Percentiles rank a stretch among this genome's conserved stretches.
These are phyloP conservation scores for Paecilomyces dactylethromorphus DNA, from an alignment of 2,329 filamentous ascomycete genomes.

Conservation along the genomic window DNA sequence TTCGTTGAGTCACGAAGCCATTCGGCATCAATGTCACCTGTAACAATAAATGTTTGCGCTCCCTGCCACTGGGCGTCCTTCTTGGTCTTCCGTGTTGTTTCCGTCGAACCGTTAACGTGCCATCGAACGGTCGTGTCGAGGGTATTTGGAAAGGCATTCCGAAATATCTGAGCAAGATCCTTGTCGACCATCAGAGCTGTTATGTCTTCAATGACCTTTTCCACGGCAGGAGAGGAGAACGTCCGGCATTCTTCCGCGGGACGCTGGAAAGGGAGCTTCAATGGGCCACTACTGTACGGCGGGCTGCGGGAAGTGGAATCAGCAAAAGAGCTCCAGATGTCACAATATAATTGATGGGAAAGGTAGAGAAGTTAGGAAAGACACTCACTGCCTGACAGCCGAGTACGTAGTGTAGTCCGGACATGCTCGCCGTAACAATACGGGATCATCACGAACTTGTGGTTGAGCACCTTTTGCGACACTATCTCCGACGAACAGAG, in stretches of 20 bases:
- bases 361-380: neutral
- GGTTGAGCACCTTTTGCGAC: neutral
- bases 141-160: constrained; percentile 90
- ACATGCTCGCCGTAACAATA: constrained; percentile 44
- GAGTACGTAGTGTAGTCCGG: constrained; percentile 62
- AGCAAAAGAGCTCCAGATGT: neutral
- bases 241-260: constrained; percentile 77
- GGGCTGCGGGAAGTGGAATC: constrained; percentile 43
- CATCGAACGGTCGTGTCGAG: constrained; percentile 86
- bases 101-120: constrained; percentile 60
- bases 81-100: constrained; percentile 9
- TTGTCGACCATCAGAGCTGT: constrained; percentile 73
- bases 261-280: constrained; percentile 78
- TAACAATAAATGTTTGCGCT: constrained; percentile 86
- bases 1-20: constrained; percentile 93
- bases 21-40: constrained; percentile 86
- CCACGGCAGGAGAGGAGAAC: constrained; percentile 79
- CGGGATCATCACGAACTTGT: constrained; percentile 15
- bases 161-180: constrained; percentile 85
- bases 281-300: constrained; percentile 72
- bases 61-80: constrained; percentile 66
- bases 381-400: constrained; percentile 51
- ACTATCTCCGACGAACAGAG: constrained; percentile 3
- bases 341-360: neutral
- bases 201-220: constrained; percentile 78